Conservation (phyloP, 1,284 basidiomycete species). For the Stereum hirsutum region DNA sequence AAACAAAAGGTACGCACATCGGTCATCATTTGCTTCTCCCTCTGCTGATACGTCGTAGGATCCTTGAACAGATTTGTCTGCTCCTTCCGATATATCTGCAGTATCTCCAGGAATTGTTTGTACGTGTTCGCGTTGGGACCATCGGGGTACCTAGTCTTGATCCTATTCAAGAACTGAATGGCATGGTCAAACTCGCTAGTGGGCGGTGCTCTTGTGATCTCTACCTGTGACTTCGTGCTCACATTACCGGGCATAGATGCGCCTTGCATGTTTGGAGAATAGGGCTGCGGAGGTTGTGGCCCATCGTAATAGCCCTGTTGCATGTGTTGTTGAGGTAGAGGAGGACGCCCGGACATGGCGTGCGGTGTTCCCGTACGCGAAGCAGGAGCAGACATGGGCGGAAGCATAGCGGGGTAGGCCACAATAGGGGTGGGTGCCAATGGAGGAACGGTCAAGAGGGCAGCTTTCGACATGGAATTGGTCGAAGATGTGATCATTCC, state of each 20-base stretch:
- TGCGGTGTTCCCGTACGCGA: constrained; percentile 11
- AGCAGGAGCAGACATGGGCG: constrained; percentile 10
- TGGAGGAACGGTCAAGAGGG: constrained; percentile 21
- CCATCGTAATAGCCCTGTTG: neutral
- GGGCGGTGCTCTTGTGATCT: constrained; percentile 30
- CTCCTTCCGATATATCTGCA: constrained; percentile 94
- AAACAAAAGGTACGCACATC: constrained; percentile 52
- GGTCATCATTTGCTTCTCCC: constrained; percentile 72
- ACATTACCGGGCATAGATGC: constrained; percentile 14
- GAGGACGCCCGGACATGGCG: neutral
- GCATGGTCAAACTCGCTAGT: constrained; percentile 91
- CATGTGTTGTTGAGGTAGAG: no score
- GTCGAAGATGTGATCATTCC: constrained; percentile 56
- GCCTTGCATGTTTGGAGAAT: constrained; percentile 20
- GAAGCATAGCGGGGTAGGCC: constrained; percentile 11
- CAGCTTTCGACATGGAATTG: constrained; percentile 36
- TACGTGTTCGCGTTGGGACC: constrained; percentile 96
- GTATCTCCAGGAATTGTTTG: constrained; percentile 96
- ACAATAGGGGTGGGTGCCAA: constrained; percentile 14
- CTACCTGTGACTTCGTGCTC: constrained; percentile 16
- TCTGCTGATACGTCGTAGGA: constrained; percentile 7
- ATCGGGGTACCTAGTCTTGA: constrained; percentile 90
- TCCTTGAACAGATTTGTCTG: constrained; percentile 10
- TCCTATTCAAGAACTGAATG: constrained; percentile 98
- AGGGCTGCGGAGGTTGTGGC: constrained; percentile 6